Percentiles rank a stretch among this genome's conserved stretches.
Conservation (phyloP, 2,329 filamentous ascomycete genomes). For the Orbilia brochopaga region DNA sequence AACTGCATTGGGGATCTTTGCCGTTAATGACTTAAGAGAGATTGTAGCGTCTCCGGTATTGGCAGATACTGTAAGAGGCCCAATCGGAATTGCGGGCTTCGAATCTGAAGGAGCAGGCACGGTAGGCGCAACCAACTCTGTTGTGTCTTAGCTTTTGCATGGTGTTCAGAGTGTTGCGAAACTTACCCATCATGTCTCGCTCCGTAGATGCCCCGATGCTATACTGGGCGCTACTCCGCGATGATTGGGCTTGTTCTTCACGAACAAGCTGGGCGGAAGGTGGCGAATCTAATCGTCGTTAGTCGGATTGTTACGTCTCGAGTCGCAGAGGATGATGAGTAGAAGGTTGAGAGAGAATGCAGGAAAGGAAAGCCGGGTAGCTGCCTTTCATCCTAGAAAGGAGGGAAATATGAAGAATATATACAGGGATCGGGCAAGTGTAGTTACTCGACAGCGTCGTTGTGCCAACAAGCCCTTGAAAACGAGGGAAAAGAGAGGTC, state of each 20-base stretch:
- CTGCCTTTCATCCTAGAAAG: too few species aligned
- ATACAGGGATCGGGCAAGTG: too few species aligned
- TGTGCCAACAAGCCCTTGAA: neutral
- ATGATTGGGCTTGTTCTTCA: neutral
- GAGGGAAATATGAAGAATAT: too few species aligned
- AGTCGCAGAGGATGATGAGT: neutral
- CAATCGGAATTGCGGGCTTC: neutral
- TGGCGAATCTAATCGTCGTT: neutral
- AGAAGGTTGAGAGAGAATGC: too few species aligned
- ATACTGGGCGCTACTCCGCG: neutral
- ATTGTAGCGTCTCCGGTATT: too few species aligned
- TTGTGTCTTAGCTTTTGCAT: neutral
- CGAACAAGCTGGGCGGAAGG: slow-evolving; percentile 1
- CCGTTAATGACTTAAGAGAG: too few species aligned
- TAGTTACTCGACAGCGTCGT: too few species aligned
- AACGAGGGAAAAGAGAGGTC: neutral
- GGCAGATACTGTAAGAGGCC: too few species aligned
- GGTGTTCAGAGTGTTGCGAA: neutral
- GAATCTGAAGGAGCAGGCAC: neutral
- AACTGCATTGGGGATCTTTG: too few species aligned
- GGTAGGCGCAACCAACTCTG: neutral
- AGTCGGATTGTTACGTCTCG: neutral
- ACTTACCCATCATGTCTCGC: slow-evolving; percentile 9
- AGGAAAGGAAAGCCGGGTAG: too few species aligned
- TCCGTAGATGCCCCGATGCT: slow-evolving; percentile 9